Base-by-base conservation (phyloP, 2,329 filamentous ascomycete species). In the Fusarium sp. region DNA sequence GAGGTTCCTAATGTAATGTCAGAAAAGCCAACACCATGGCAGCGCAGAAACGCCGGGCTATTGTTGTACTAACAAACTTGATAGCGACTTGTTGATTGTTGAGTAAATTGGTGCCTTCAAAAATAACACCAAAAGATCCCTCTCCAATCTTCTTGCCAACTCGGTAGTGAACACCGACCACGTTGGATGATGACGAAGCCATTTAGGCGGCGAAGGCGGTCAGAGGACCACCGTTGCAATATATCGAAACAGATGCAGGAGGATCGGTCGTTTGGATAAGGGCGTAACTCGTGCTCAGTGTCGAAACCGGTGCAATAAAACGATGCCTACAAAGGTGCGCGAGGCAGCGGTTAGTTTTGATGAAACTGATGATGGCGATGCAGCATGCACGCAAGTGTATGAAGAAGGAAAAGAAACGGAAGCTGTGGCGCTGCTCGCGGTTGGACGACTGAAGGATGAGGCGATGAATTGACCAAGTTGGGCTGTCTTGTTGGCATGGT, bases 121-220 rank as follows among this genome's bases (percentile, higher is more conserved):
- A 98, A 82, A 98, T 98, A 79, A 98, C 96, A 87, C 96, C 96
- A 81, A 98, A 98, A 43, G 95, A 97, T 75, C 96, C 96, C 90
- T 98, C 96, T 83, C 96, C 96, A 79, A 99, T 98, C 88, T 99
- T 99, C 90, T 98, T 98, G 79, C 96, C 96, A 76, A 99, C 96
- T 76, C 96, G 91, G 85, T 99, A 99, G 86, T 99, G 96, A 77
- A 99, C 96, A 82, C 96, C 96, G 80, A 98, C 96, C 77, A 99
- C 96, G 85, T 98, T 98, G 71, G 95, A 97, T 73, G 94, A 96
- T 69, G 93, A 94, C 74, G 94, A 95, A 67, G 94, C 91, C 94
- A 96, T 96, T 82, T 80, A 82, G 82, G 77, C 70, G 71, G 67
- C 65, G 65, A 53, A 64, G 71, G 76, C 67, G 72, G 73, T 76